Evolutionary conservation across 768 basidiomycete species (phyloP), one percentile per base, ranked within the genome.

Genomic region (Mycena haematopus): DNA sequence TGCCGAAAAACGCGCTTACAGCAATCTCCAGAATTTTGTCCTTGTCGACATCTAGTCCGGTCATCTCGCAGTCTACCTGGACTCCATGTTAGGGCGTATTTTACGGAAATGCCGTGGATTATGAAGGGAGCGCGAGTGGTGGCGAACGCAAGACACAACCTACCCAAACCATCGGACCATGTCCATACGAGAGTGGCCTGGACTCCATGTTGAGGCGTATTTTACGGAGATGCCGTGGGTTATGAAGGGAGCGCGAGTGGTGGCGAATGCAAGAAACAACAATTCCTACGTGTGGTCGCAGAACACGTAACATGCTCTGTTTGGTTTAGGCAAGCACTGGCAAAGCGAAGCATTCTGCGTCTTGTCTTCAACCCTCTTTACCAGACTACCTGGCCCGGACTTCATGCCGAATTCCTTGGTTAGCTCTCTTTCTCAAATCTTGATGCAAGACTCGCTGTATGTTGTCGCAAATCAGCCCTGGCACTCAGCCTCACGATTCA

Each of bases 11-110:
- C 36, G 52, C 11, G 68, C 82, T 63, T 61, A 88, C 91, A 13
- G 90, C 91, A 70, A 96, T 90, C 75, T 96, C 95, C 2, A 95
- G 72, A 29, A 94, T 84, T 65, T 83, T 86, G 74, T 93, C 90
- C 42, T 75, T 86, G 51, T 81, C 79, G 4, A 82, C 82, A 69
- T 90, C 75, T 40, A 95, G 80, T 5, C 92, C 92, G 2, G 92
- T 93, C 84, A 94, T 95, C 76, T 95, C 92, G 68, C 91, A 92
- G 73, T 95, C 92, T 53, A 94, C 52, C 67, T 71, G 15, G 49
- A 8, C 22, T 25, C 40, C 65, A 66, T 64, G 31, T 64, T 45
- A 52, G 60, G 68, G 14, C 24, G 56, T 62, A 64, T 66, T 35
- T 56, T 38, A 31, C 45, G 56, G 33, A 22, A 44, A 58, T 50